A percentile compares a stretch with the other conserved stretches of the same genome.
Conservation (phyloP, 75 land plant genomes). For the Pseudotsuga menziesii region DNA sequence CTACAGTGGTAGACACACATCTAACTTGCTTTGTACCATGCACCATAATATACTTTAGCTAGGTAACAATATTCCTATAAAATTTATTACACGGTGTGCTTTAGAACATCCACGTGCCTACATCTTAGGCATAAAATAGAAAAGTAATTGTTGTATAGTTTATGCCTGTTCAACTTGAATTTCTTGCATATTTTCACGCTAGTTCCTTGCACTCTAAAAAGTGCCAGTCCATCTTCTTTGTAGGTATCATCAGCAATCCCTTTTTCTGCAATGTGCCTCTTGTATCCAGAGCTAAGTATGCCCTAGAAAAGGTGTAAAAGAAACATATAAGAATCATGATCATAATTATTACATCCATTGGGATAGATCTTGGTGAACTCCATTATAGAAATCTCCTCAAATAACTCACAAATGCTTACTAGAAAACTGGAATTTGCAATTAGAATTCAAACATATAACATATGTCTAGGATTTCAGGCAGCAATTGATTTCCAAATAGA, state of each 20-base stretch:
- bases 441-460: neutral
- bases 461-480: neutral
- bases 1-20: neutral
- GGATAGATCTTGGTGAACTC: too few relatives aligned
- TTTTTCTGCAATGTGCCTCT: constrained; percentile 51
- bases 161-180: constrained; percentile 89
- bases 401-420: neutral
- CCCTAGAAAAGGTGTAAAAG: constrained; percentile 36
- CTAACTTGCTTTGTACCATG: neutral
- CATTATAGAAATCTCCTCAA: neutral
- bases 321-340: neutral
- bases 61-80: neutral
- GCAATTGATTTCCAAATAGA: neutral
- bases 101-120: neutral
- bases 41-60: neutral
- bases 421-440: neutral
- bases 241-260: constrained; percentile 71
- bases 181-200: constrained; percentile 90
- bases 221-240: constrained; percentile 58
- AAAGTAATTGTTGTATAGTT: neutral
- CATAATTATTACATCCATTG: neutral
- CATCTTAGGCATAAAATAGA: neutral
- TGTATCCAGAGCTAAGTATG: constrained; percentile 72
- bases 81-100: neutral
- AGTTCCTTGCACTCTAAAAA: constrained; percentile 85